Evolutionary conservation across 148 eudicot species (phyloP), one percentile per base, ranked within the genome.

Genomic region (Pouteria glomerata): DNA sequence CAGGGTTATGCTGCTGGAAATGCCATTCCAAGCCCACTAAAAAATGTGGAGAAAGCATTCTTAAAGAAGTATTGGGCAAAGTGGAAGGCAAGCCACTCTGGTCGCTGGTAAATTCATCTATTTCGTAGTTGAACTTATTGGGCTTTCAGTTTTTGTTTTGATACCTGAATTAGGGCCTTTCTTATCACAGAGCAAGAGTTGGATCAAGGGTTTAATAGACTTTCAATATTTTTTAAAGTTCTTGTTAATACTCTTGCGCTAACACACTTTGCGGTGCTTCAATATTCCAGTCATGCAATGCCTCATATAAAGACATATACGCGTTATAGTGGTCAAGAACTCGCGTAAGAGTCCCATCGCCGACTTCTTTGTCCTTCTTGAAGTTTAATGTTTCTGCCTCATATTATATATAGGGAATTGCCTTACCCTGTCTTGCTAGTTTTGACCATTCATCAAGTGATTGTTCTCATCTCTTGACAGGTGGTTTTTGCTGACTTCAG

Each of bases 1-100:
- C 73, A 95, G 98, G 98, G 98, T 50, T 95, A 91, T 83, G 98
- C 91, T 66, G 97, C 97, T 77, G 98, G 98, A 41, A 88, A 73
- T 80, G 87, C 89, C 61, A 70, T 95, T 64, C 98, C 98, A 55
- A 86, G 98, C 77, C 92, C 98, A 30, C 79, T 78, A 8, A 94
- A 94, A 77, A 94, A 94, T 73, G 98, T 91, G 63, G 97, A 94
- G 82, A 94, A 91, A 74, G 89, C 83, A 53, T 94, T 94, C 74
- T 74, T 94, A 79, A 89, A 84, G 72, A 94, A 84, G 77, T 94
- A 94, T 74, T 94, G 93, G 98, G 90, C 97, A 21, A 94, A 83
- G 77, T 94, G 98, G 98, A 95, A 86, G 76, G 97, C 97, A 69
- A 82, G 82, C 76, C 93, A 88, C 63, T 76, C 93, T 57, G 97